Base-by-base conservation (phyloP, 2,329 filamentous ascomycete genomes). In the Clonostachys chloroleuca region DNA sequence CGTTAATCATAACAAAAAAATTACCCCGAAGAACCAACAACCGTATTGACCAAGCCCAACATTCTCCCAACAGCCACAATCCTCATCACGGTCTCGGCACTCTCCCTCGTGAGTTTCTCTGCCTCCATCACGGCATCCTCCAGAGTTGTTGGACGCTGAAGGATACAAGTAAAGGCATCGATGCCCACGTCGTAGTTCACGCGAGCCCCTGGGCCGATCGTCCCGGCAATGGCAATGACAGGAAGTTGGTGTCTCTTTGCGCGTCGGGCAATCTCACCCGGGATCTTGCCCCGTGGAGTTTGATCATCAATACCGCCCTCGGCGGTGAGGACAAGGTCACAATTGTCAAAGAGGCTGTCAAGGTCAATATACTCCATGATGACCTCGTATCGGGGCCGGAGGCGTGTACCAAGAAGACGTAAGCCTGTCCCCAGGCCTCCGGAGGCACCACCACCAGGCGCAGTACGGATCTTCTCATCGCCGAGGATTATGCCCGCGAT, bases 251-350 rank as follows among this genome's bases (percentile, higher is more conserved):
- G 66, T 45, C 60, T 59, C 54, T 70, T 73, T 4, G 75, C 75
- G 10, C 73, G 65, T 45, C 66, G 60, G 10, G 74, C 75, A 24
- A 80, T 67, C 54, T 78, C 75, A 4, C 69, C 74, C 9, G 76
- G 75, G 51, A 79, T 77, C 55, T 79, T 79, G 3, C 75, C 76
- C 40, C 66, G 61, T 0, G 74, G 69, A 1, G 74, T 77, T 51
- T 78, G 75, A 42, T 68, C 65, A 51, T 79, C 76, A 14, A 79
- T 66, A 10, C 73, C 72, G 1, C 76, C 75, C 53, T 80, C 76
- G 2, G 74, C 75, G 1, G 75, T 79, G 51, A 79, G 63, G 1
- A 78, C 72, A 8, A 79, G 63, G 48, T 79, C 70, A 51, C 71
- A 75, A 30, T 68, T 56, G 13, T 69, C 64, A 46, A 79, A 72